Evolutionary conservation across 108 stramenopile genomes (phyloP).

Genomic region (Fistulifera solaris): DNA sequence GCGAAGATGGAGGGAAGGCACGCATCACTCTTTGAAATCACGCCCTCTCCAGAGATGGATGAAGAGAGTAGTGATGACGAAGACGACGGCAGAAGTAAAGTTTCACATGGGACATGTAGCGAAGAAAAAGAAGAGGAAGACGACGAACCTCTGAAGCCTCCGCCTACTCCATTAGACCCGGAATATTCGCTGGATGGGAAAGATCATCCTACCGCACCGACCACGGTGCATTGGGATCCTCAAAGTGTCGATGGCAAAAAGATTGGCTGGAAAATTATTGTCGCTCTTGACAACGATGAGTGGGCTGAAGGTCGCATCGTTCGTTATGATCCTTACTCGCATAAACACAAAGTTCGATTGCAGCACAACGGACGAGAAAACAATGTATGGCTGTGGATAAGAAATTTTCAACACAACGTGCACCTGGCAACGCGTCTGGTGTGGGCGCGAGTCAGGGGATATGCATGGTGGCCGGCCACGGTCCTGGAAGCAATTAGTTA

Average conservation of each 20-base stretch:
- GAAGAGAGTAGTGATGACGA: no score
- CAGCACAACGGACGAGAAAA: neutral
- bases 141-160: neutral
- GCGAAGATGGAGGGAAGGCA: no score
- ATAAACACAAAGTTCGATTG: slow-evolving; percentile 53
- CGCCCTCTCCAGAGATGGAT: no score
- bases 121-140: slow-evolving; percentile 6
- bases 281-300: slow-evolving; percentile 19
- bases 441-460: slow-evolving; percentile 66
- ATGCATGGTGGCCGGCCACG: slow-evolving; percentile 73
- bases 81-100: no score
- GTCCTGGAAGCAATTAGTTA: slow-evolving; percentile 39
- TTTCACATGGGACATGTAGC: no score
- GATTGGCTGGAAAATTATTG: slow-evolving; percentile 39
- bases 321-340: slow-evolving; percentile 49
- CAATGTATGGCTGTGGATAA: slow-evolving; percentile 15
- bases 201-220: neutral
- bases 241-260: slow-evolving; percentile 19
- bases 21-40: no score
- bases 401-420: slow-evolving; percentile 30
- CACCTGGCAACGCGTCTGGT: slow-evolving; percentile 40
- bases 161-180: slow-evolving; percentile 9
- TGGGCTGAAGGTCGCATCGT: slow-evolving; percentile 52
- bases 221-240: slow-evolving; percentile 58
- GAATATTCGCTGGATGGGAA: slow-evolving; percentile 5